Evolutionary conservation across 352 stramenopile species (phyloP).

Genomic region (Globisporangium nodosum): DNA sequence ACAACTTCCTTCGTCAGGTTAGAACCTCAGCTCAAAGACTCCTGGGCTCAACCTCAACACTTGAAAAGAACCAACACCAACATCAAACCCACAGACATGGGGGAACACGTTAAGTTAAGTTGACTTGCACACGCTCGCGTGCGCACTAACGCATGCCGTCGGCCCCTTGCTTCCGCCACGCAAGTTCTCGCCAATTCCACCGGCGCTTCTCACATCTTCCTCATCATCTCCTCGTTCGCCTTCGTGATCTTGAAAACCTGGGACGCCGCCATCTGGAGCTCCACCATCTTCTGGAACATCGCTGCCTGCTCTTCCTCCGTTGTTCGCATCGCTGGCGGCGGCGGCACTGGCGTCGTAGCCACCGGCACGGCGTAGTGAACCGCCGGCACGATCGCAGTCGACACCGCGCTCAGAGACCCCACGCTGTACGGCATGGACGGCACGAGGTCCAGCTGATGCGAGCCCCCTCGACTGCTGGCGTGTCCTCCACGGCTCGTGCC

Average conservation of each 20-base stretch:
- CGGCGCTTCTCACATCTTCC: not conserved
- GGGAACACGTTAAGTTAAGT: no score
- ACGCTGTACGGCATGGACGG: not conserved
- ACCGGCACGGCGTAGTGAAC: not conserved
- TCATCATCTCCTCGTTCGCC: conserved; percentile 46
- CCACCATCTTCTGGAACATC: conserved; percentile 30
- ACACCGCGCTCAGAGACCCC: not conserved
- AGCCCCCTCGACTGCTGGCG: conserved; percentile 1
- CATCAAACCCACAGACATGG: no score
- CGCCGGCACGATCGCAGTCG: not conserved
- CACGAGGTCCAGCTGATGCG: conserved; percentile 5
- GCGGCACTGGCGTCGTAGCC: not conserved
- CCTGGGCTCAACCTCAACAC: no score
- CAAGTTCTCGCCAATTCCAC: no score
- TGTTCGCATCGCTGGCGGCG: not conserved
- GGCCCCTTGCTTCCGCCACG: no score
- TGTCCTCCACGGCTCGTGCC: not conserved
- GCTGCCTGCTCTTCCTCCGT: conserved; percentile 6
- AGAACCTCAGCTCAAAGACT: no score
- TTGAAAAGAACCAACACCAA: no score
- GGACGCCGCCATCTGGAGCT: conserved; percentile 31
- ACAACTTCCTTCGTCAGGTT: no score
- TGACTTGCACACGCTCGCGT: no score
- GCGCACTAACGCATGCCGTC: no score
- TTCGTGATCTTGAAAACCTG: conserved; percentile 35